These are phyloP conservation scores for Phytophthora multivora DNA, from an alignment of 352 stramenopile species.

Conservation along the genomic window DNA sequence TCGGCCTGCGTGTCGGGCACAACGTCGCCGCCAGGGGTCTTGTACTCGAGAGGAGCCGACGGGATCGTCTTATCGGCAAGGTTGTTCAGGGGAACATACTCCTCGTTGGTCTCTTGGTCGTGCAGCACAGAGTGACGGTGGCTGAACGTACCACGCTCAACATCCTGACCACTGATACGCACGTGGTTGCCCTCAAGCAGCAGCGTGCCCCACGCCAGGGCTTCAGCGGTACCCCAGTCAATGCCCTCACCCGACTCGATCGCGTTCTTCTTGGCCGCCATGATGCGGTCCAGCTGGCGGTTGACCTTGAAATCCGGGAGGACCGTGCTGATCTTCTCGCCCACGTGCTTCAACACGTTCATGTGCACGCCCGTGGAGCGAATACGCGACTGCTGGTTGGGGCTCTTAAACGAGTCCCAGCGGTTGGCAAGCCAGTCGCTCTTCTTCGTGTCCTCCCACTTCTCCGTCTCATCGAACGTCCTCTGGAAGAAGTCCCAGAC, in stretches of 20 bases:
- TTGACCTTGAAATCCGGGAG: constrained; percentile 92
- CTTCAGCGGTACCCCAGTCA: constrained; percentile 97
- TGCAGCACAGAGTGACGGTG: constrained; percentile 95
- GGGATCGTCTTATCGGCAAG: constrained; percentile 72
- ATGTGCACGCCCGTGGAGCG: constrained; percentile 94
- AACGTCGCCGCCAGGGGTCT: constrained; percentile 21
- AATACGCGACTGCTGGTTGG: constrained; percentile 91
- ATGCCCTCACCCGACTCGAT: constrained; percentile 88
- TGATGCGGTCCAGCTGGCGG: constrained; percentile 94
- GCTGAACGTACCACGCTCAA: constrained; percentile 93
- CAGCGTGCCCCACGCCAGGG: constrained; percentile 94
- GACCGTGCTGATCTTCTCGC: constrained; percentile 80
- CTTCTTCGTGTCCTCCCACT: constrained; percentile 90
- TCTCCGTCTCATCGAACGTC: constrained; percentile 94
- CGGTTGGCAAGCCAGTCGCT: constrained; percentile 95
- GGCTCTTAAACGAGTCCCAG: constrained; percentile 97
- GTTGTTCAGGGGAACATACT: constrained; percentile 94
- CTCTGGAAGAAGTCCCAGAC: constrained; percentile 91
- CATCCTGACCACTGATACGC: constrained; percentile 94
- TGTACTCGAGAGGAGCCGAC: constrained; percentile 63
- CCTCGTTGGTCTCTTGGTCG: constrained; percentile 94
- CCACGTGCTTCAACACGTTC: constrained; percentile 92
- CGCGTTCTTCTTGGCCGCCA: constrained; percentile 82
- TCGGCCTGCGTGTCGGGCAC: constrained; percentile 87
- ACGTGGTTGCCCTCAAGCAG: constrained; percentile 92